Percentiles rank a stretch among this genome's conserved stretches.
phyloP scores from a whole-genome alignment of 2,329 filamentous ascomycete species.

The Phyllosticta ampelicida region DNA sequence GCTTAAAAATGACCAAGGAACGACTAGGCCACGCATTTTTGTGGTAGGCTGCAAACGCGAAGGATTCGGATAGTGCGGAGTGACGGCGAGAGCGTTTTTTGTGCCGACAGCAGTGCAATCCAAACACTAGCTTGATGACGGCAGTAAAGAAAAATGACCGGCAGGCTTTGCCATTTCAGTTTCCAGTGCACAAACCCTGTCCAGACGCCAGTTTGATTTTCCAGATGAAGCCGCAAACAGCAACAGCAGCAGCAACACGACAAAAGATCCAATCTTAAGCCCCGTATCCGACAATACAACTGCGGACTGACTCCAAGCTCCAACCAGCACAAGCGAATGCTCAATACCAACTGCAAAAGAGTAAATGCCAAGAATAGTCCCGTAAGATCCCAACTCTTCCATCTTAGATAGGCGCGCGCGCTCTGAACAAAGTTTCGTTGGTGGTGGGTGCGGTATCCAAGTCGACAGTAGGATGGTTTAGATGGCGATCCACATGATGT shows the following conservation, averaged over 20 bases:
- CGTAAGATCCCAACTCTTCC: not conserved
- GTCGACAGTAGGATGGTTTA: conserved; percentile 21
- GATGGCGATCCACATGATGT: conserved; percentile 63
- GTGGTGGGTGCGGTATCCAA: not conserved
- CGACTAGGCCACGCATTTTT: too few species aligned
- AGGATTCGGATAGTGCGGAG: too few species aligned
- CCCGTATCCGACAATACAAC: not conserved
- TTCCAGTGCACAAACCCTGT: not conserved
- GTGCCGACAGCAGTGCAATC: not conserved
- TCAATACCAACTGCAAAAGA: conserved; percentile 8
- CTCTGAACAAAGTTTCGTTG: not conserved
- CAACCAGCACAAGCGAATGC: conserved; percentile 1
- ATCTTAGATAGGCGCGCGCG: not conserved
- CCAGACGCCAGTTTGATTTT: not conserved
- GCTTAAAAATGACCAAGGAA: too few species aligned
- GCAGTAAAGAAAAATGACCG: not conserved
- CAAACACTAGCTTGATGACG: not conserved
- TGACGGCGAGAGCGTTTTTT: not conserved
- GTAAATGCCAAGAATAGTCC: not conserved
- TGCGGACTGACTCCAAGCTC: conserved; percentile 5
- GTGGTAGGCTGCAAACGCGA: too few species aligned
- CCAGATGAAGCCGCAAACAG: not conserved
- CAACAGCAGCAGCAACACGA: not conserved
- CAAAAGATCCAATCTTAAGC: not conserved
- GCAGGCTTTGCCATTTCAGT: not conserved